Evolutionary conservation across 495 filamentous ascomycete species (phyloP), one percentile per base, ranked within the genome.

Genomic region (Aspergillus cavernicola): DNA sequence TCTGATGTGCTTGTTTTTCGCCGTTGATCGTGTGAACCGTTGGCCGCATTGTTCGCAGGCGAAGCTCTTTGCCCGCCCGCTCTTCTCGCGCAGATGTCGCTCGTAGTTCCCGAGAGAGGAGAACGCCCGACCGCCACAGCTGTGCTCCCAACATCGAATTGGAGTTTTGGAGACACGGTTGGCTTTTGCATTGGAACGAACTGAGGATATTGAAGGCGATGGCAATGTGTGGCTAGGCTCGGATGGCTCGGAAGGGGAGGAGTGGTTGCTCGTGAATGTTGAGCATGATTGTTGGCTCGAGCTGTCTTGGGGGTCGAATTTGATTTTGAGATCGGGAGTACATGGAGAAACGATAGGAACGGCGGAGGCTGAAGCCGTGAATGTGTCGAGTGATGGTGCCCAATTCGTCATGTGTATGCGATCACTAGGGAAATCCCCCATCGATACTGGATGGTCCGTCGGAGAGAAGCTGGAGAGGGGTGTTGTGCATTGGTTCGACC

Each of bases 101-200:
- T 54, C 52, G n/a, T 54, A 54, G 42, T 54, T 54, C 1, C 52
- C 52, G n/a, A 44, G 52, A 0, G 52, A 54, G 11, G 52, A 54
- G 18, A 54, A 54, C 10, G 52, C 42, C 9, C 52, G 52, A 33
- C 52, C 52, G 24, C 52, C 52, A 16, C 52, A 54, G 42, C 52
- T 54, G 52, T 54, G 52, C 22, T 54, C 52, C 23, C 32, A 54
- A 26, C 52, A 54, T 23, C 52, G n/a, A 12, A 54, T 54, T 6
- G 52, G 42, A 6, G 42, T 11, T 32, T 54, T 54, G 1, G 35
- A 13, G 16, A n/a, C 33, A 16, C 43, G 52, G 20, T 22, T 47
- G 15, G 32, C 4, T 20, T 41, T 47, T 1, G 42, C 26, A 12
- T 40, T 39, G n/a, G n/a, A n/a, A n/a, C n/a, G n/a, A n/a, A n/a